Base-by-base conservation (phyloP, 2,329 filamentous ascomycete species). In the Magnaporthales sp. region DNA sequence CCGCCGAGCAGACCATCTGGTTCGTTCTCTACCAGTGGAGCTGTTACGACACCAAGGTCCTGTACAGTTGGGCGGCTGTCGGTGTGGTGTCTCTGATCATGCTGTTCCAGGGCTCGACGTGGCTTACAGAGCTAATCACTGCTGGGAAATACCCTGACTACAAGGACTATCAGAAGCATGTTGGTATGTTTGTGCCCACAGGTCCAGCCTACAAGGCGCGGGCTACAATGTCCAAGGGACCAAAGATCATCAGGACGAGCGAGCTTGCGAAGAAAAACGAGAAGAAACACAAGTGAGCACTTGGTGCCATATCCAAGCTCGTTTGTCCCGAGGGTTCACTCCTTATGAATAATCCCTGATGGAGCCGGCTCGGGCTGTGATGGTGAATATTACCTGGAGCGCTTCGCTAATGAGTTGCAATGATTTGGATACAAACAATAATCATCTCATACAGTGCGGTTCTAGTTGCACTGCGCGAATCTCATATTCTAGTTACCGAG, bases 1-100 rank as follows among this genome's bases (percentile, higher is more conserved):
- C 91, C 5, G 92, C 91, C 5, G 95, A 99, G 78, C 95, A 98
- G 79, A 82, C 88, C 31, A 88, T 98, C 72, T 99, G 95, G 95
- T 83, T 96, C 66, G 80, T 88, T 9, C 78, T 98, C 65, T 98
- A 98, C 77, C 86, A 92, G 73, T 99, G 94, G 95, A 87, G 86
- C 70, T 94, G 91, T 77, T 90, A 87, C 74, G 85, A 88, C 66
- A 91, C 89, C 32, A 84, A 88, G 66, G 87, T 83, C 1, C 81
- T 89, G 58, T 89, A 89, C 75, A 94, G 90, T 77, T 99, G 93
- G 92, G 88, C 91, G 1, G 86, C 86, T 64, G 75, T 86, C 10
- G 95, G 94, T 9, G 84, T 89, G 0, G 73, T 89, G 4, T 81
- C 82, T 62, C 89, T 97, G 71, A 77, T 97, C 26, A 75, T 91